Base-by-base conservation (phyloP, 768 basidiomycete species). In the Pisolithus microcarpus region DNA sequence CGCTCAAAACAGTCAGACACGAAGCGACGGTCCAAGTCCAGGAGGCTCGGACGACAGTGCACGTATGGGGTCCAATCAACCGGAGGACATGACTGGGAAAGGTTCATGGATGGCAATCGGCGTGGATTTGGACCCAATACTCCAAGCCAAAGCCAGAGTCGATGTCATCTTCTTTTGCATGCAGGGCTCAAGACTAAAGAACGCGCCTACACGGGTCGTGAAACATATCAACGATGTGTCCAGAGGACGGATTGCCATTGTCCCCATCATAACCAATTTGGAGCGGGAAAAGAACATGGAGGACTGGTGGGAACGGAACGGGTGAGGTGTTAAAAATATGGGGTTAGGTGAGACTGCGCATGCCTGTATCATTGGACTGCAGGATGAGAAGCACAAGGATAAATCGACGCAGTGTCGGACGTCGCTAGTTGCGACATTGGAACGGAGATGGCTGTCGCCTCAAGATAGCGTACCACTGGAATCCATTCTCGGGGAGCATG, bases 261-360 rank as follows among this genome's bases (percentile, higher is more conserved):
- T 61, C 1, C 26, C 59, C 5, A 45, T 50, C 1, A 51, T 61
- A 36, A 61, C 52, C 7, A 38, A 49, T 30, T 54, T 61, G 4
- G 57, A 62, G 44, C 54, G 34, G 19, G 50, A 65, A 6, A 19
- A 51, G 1, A 55, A 56, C 15, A 63, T 63, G 54, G 56, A 60
- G 4, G 51, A 54, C 37, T 72, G 70, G 70, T 70, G 68, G 69
- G 36, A 18, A 4, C 36, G 50, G 37, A 67, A 69, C 21, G 1
- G 24, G 3, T 0, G 2, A 2, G 11, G 24, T 1, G 9, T 38
- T 9, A 0, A n/a, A 26, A 24, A 26, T 9, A 15, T 45, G 11
- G 34, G 34, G 1, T 34, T 34, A 15, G 7, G 4, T 10, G 43
- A 26, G 18, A 19, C 13, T 0, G 43, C 1, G n/a, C 43, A 45